Evolutionary conservation across 352 stramenopile species (phyloP), one percentile per base, ranked within the genome.

Genomic region (Pythium utonaiense): DNA sequence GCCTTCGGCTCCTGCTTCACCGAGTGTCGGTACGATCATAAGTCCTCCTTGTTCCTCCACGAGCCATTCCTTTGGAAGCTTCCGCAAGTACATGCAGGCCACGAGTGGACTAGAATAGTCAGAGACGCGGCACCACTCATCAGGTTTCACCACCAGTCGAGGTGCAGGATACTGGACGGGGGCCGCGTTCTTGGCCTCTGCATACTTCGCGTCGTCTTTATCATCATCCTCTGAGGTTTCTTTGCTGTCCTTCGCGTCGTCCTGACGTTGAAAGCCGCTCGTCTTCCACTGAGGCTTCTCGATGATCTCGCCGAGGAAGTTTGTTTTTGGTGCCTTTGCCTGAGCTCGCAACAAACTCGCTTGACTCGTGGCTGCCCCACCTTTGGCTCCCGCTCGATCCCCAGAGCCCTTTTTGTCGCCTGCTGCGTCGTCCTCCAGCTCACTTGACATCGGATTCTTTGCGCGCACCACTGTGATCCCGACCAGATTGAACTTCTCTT

Each of bases 21-120:
- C 85, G 3, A 96, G 69, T 17, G 83, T 88, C 12, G 89, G 89
- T 16, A 95, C 73, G 21, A 95, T 52, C 45, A 95, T 58, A 3
- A 95, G 58, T 0, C 86, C 80, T 34, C 76, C 74, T 13, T 69
- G 53, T 34, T 67, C 74, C 36, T 71, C 62, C 6, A 80, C 48
- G 6, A 93, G 59, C 75, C 79, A 90, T 31, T 89, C 80, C 30
- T 85, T 82, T 0, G 72, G 73, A 0, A 96, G 52, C 45, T 87
- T 88, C 16, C 70, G 74, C 10, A 95, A 62, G 64, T 83, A 83
- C 64, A 93, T 40, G 33, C 77, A 90, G 9, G 77, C 71, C 10
- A 81, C 62, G 7, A 75, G 66, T 25, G 77, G 73, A 45, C 69
- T 86, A 3, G 70, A 57, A 53, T 91, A 91, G 21, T 80, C 75